phyloP scores from a whole-genome alignment of 2,329 filamentous ascomycete genomes.

The Coleophoma cylindrospora region DNA sequence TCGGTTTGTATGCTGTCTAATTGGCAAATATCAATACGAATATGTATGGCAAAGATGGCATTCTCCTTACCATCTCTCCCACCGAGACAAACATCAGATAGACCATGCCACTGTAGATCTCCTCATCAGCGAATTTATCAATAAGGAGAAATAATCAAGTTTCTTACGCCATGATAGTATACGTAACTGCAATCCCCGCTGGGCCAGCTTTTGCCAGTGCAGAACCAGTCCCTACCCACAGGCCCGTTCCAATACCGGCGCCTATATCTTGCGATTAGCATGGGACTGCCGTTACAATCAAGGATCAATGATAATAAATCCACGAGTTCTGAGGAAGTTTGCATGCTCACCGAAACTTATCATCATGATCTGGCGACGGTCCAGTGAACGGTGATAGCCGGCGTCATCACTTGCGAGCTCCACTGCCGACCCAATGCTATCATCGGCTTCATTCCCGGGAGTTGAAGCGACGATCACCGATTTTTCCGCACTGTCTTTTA shows the following conservation, averaged over 20 bases:
- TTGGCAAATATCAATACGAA: no score
- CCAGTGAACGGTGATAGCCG: background rate
- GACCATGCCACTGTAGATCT: background rate
- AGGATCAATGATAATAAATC: background rate
- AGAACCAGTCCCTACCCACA: constrained; percentile 30
- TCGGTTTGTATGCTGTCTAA: constrained; percentile 34
- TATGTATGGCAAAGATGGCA: no score
- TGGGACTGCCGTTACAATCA: background rate
- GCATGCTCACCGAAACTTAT: constrained; percentile 27
- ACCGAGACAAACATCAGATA: background rate
- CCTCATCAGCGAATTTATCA: background rate
- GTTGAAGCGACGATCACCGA: no score
- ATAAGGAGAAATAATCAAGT: background rate
- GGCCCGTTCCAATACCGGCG: constrained; percentile 28
- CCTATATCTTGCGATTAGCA: background rate
- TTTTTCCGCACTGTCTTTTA: no score
- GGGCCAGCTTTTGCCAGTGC: constrained; percentile 21
- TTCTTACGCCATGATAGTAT: background rate
- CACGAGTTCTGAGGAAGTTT: background rate
- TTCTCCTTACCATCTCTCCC: background rate
- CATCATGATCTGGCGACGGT: constrained; percentile 29
- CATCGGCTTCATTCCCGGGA: no score
- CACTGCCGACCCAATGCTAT: no score
- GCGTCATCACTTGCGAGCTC: background rate
- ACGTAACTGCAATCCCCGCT: background rate